These are phyloP conservation scores for Coemansia erecta DNA, from an alignment of 192 early-diverging fungal species.

Conservation along the genomic window DNA sequence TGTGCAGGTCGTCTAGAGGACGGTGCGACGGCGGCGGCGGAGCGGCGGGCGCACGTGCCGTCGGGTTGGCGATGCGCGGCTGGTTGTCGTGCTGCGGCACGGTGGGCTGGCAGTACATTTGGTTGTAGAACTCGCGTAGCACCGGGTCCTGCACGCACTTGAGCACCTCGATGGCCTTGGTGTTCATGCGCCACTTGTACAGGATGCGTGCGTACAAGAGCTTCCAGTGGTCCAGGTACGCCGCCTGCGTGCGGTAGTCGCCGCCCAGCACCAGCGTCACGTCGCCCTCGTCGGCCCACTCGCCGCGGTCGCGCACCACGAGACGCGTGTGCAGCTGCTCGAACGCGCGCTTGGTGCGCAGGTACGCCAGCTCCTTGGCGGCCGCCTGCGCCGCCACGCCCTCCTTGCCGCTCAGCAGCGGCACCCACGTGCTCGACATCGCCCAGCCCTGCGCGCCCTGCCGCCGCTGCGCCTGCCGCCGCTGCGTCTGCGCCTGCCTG, in stretches of 20 bases:
- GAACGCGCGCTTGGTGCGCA: conserved; percentile 26
- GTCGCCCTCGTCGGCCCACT: background rate
- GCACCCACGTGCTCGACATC: conserved; percentile 5
- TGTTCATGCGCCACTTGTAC: conserved; percentile 43
- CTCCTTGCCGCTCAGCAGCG: conserved; percentile 6
- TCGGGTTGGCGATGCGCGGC: conserved; percentile 23
- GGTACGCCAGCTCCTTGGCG: conserved; percentile 21
- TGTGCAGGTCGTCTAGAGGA: background rate
- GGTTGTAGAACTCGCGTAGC: conserved; percentile 27
- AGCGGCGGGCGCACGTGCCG: background rate
- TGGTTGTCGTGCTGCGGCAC: conserved; percentile 33
- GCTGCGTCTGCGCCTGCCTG: background rate
- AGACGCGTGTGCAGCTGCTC: conserved; percentile 23
- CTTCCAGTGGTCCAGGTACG: conserved; percentile 51
- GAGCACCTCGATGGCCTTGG: conserved; percentile 45
- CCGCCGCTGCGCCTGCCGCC: background rate
- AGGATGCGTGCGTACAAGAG: conserved; percentile 40
- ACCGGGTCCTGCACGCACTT: conserved; percentile 31
- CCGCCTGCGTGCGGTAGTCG: conserved; percentile 14
- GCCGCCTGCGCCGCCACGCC: conserved; percentile 16
- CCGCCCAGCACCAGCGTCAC: background rate
- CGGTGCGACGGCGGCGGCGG: background rate
- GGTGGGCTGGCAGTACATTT: conserved; percentile 42
- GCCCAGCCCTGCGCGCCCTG: conserved; percentile 1
- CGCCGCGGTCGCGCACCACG: conserved; percentile 9